A percentile compares a stretch with the other conserved stretches of the same genome.
phyloP scores from a whole-genome alignment of 2,329 filamentous ascomycete species.

The Aureobasidium sp. region DNA sequence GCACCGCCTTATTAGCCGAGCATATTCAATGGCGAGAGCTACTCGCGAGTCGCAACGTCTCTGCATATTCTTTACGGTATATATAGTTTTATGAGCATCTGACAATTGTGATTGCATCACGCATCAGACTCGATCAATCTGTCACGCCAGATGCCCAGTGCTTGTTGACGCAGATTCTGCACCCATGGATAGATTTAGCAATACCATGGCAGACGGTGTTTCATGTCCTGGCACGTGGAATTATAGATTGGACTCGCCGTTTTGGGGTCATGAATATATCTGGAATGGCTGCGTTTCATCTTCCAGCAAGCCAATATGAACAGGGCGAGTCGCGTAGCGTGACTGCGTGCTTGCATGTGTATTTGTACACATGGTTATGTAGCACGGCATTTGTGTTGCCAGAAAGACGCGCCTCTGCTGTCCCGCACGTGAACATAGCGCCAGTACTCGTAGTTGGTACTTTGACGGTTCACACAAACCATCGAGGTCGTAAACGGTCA shows the following conservation, averaged over 20 bases:
- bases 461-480: neutral
- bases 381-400: neutral
- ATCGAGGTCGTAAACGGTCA: neutral
- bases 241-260: neutral
- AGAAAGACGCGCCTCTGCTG: neutral
- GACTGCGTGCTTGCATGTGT: neutral
- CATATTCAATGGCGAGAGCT: neutral
- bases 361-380: neutral
- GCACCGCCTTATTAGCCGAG: neutral
- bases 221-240: neutral
- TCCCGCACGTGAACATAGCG: neutral
- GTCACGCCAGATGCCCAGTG: neutral
- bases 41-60: neutral
- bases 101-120: neutral
- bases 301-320: neutral
- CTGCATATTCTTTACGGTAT: neutral
- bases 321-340: conserved; percentile 4
- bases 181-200: conserved; percentile 3
- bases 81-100: conserved; percentile 1
- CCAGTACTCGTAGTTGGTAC: neutral
- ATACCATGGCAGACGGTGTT: conserved; percentile 1
- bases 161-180: neutral
- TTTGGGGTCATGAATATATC: neutral
- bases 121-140: neutral
- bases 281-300: conserved; percentile 3